Evolutionary conservation across 1,284 basidiomycete species (phyloP).

Genomic region (Mycosarcoma mackinlayi): DNA sequence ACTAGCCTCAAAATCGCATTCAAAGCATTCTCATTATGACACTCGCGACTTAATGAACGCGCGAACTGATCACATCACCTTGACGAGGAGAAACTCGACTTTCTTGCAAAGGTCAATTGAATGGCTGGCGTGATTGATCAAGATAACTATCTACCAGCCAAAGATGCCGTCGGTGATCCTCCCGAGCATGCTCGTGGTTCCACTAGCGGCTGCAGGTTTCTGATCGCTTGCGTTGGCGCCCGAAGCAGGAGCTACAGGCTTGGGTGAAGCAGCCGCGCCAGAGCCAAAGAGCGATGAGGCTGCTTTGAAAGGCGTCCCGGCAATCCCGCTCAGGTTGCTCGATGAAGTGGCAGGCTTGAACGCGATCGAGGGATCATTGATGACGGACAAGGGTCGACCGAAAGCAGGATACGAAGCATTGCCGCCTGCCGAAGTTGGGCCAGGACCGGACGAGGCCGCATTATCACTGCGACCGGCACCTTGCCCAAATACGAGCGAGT

Average conservation of each 20-base stretch:
- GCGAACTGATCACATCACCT: background rate
- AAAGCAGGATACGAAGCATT: conserved; percentile 29
- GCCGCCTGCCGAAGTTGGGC: conserved; percentile 5
- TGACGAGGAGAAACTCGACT: too few species aligned
- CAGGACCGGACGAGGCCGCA: background rate
- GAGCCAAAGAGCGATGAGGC: conserved; percentile 46
- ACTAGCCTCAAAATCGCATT: conserved; percentile 5
- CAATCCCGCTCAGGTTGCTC: conserved; percentile 24
- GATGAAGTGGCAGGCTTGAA: conserved; percentile 37
- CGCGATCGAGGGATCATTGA: conserved; percentile 38
- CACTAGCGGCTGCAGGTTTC: conserved; percentile 10
- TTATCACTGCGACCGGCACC: conserved; percentile 13
- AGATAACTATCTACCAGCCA: conserved; percentile 44
- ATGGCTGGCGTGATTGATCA: too few species aligned
- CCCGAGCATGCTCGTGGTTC: conserved; percentile 38
- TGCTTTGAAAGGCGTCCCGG: conserved; percentile 45
- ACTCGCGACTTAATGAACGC: background rate
- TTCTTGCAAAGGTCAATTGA: too few species aligned
- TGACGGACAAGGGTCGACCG: conserved; percentile 45
- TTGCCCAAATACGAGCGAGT: conserved; percentile 29
- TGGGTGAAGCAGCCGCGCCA: conserved; percentile 14
- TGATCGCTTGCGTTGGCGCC: conserved; percentile 2
- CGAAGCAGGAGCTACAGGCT: conserved; percentile 14
- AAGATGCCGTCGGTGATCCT: conserved; percentile 60
- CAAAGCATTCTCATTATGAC: background rate